These are phyloP conservation scores for Tricholoma bakamatsutake DNA, from an alignment of 768 basidiomycete genomes.

Conservation along the genomic window DNA sequence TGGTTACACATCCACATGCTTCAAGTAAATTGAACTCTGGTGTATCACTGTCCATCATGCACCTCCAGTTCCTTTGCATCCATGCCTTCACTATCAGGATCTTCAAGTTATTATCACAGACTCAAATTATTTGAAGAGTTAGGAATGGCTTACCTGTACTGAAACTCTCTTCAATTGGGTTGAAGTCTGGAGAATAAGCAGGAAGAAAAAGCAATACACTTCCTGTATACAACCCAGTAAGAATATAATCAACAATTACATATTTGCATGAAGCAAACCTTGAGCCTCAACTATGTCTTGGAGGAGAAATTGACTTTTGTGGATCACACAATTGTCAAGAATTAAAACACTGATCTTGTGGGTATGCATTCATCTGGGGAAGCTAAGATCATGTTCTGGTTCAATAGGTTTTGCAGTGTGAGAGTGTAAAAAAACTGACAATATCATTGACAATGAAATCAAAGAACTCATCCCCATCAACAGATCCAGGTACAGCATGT, in stretches of 20 bases:
- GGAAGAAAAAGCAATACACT: constrained; percentile 22
- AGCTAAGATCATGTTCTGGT: too few relatives aligned
- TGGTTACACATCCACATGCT: constrained; percentile 18
- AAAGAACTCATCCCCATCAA: too few relatives aligned
- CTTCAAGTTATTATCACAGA: too few relatives aligned
- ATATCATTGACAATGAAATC: too few relatives aligned
- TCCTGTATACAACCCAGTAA: constrained; percentile 7
- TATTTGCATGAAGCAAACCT: constrained; percentile 26
- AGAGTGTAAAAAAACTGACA: too few relatives aligned
- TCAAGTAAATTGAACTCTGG: constrained; percentile 17
- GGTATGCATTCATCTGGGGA: too few relatives aligned
- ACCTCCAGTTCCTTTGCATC: constrained; percentile 15
- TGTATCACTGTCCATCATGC: background rate
- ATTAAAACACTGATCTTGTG: too few relatives aligned
- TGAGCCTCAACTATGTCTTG: constrained; percentile 21
- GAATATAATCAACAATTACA: constrained; percentile 16
- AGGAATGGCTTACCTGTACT: constrained; percentile 8
- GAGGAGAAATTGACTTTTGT: too few relatives aligned
- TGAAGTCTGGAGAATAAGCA: constrained; percentile 31
- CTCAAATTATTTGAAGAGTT: background rate
- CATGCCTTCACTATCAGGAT: constrained; percentile 23
- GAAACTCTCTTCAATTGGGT: constrained; percentile 30
- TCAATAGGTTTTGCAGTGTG: too few relatives aligned
- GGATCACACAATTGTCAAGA: too few relatives aligned
- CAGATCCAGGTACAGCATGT: too few relatives aligned